phyloP scores from a whole-genome alignment of 768 basidiomycete species.

The Pleurotus giganteus region DNA sequence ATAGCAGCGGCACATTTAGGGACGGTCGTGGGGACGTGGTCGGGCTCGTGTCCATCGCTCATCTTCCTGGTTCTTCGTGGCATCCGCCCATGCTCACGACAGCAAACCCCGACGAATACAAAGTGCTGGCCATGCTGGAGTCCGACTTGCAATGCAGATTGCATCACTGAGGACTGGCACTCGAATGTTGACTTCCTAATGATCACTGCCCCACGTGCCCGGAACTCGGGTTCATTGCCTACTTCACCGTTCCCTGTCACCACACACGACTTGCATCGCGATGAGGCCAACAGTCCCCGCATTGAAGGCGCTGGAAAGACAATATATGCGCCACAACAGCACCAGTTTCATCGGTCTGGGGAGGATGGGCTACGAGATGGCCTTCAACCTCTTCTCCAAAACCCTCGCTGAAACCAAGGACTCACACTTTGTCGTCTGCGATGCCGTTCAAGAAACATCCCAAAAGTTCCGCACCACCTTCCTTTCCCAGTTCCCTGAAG shows the following conservation, averaged over 20 bases:
- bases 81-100: too few relatives aligned
- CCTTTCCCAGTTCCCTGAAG: conserved; percentile 52
- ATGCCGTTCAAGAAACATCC: conserved; percentile 62
- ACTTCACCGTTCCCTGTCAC: not conserved
- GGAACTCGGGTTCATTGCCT: not conserved
- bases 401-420: conserved; percentile 46
- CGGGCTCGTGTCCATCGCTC: too few relatives aligned
- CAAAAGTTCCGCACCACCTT: conserved; percentile 57
- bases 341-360: conserved; percentile 86
- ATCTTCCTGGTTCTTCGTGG: too few relatives aligned
- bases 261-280: not conserved
- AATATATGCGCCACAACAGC: conserved; percentile 40
- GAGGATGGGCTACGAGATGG: conserved; percentile 88
- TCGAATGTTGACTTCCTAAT: not conserved
- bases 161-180: too few relatives aligned
- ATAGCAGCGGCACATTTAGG: too few relatives aligned
- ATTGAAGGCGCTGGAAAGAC: conserved; percentile 36
- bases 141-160: too few relatives aligned
- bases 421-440: conserved; percentile 73
- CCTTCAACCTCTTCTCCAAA: conserved; percentile 79
- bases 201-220: conserved; percentile 1
- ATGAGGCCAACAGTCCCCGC: conserved; percentile 54
- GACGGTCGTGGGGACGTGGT: too few relatives aligned
- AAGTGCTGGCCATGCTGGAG: too few relatives aligned
- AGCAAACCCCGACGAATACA: too few relatives aligned